Base-by-base conservation (phyloP, 2,329 filamentous ascomycete species). In the Monosporascus sp. region DNA sequence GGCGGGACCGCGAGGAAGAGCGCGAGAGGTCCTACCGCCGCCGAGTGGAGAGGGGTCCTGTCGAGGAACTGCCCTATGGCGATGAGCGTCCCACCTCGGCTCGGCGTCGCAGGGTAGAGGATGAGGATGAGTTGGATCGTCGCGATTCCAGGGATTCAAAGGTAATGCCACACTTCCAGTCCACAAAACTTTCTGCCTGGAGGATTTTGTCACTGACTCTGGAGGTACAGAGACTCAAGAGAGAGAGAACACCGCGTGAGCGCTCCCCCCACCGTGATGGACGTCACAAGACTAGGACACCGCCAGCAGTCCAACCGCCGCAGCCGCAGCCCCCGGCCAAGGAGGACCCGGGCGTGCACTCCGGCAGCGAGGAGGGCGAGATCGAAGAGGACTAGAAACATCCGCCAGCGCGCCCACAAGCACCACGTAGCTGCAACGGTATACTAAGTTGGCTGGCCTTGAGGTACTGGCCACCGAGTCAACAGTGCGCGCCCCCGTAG, bases 351-450 rank as follows among this genome's bases (percentile, higher is more conserved):
- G 82, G 79, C 52, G 78, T 91, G 52, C 86, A 89, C 65, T 93
- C 89, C 55, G 94, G 94, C 51, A 97, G 92, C 66, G 94, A 99
- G 74, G 94, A 99, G 73, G 94, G 94, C 50, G 94, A 99, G 76
- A 97, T 99, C 64, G 94, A 96, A 72, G 92, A 97, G 77, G 82
- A 85, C 62, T 84, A 75, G 66, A 46, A 46, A 46, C 9, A 7
- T 44, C 41, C 9, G 17, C 8, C 11, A 9, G 6, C 38, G n/a
- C 19, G 6, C 19, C n/a, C 14, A 24, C 40, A 20, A 9, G n/a
- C 40, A 20, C 8, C 9, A 20, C 31, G 40, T 20, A 20, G 8
- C 19, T 20, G 16, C 7, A 19, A 43, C 40, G 4, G 9, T 2
- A 43, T 14, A 43, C 9, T 9, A 8, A 19, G 14, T 19, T 34